These are phyloP conservation scores for Phytophthora tentaculata DNA, from an alignment of 352 stramenopile genomes.

Conservation along the genomic window DNA sequence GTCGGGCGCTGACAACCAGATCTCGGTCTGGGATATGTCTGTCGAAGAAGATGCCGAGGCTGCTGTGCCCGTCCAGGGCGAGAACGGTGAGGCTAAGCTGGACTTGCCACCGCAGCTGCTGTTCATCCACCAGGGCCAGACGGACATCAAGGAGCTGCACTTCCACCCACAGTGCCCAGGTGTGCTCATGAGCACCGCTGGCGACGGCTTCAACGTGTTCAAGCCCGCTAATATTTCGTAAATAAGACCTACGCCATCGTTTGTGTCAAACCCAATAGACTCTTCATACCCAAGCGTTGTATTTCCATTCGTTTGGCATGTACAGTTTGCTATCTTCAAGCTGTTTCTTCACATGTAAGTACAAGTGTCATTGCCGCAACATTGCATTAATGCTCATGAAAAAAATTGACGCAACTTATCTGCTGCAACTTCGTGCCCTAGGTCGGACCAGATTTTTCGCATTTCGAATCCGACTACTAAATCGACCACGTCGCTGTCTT, in stretches of 20 bases:
- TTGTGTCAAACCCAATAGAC: slow-evolving; percentile 26
- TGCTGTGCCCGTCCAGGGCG: slow-evolving; percentile 43
- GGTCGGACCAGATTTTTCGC: slow-evolving; percentile 9
- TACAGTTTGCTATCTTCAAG: too few species aligned
- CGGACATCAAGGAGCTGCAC: slow-evolving; percentile 99
- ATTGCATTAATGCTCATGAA: too few species aligned
- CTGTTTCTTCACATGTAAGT: too few species aligned
- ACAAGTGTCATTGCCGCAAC: slow-evolving; percentile 2
- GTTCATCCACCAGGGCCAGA: slow-evolving; percentile 99
- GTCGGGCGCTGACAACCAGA: slow-evolving; percentile 95
- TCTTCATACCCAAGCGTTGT: slow-evolving; percentile 1
- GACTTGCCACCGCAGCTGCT: slow-evolving; percentile 98
- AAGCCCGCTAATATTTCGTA: slow-evolving; percentile 96
- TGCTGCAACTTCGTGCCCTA: slow-evolving; percentile 1
- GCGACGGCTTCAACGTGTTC: slow-evolving; percentile 98
- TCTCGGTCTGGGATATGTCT: slow-evolving; percentile 99
- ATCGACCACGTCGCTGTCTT: slow-evolving; percentile 1
- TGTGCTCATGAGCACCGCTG: slow-evolving; percentile 96
- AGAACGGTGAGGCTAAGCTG: slow-evolving; percentile 65
- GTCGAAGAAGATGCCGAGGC: slow-evolving; percentile 97
- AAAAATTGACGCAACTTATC: background rate
- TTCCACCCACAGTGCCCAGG: slow-evolving; percentile 99
- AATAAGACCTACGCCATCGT: slow-evolving; percentile 38
- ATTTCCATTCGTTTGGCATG: too few species aligned
- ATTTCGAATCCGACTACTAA: slow-evolving; percentile 8